phyloP scores from a whole-genome alignment of 768 basidiomycete species.

The Trametes gibbosa region DNA sequence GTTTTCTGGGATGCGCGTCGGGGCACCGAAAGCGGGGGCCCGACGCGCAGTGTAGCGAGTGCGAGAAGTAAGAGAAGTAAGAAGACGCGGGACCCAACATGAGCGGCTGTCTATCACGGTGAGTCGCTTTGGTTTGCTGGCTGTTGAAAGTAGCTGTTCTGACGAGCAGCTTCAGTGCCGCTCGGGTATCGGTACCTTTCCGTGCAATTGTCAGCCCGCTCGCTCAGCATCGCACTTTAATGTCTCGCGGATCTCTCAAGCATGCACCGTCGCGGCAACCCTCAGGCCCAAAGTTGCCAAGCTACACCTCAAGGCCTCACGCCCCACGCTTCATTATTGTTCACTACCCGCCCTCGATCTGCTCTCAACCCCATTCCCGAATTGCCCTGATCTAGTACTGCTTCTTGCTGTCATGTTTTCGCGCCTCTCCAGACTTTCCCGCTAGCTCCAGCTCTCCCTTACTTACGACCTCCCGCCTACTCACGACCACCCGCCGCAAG shows the following conservation, averaged over 20 bases:
- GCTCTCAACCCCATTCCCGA: background rate
- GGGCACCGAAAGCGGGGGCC: background rate
- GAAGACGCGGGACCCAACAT: background rate
- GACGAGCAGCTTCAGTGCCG: background rate
- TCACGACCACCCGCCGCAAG: no score
- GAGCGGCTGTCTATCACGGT: background rate
- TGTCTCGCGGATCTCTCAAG: no score
- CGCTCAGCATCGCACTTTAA: background rate
- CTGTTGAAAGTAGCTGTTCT: background rate
- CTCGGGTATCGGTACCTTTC: background rate
- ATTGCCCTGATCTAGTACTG: no score
- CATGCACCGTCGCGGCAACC: no score
- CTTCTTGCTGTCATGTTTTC: no score
- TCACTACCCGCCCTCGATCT: background rate
- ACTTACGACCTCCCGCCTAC: background rate
- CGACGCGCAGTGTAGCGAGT: background rate
- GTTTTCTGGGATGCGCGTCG: constrained; percentile 13
- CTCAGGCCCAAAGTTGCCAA: no score
- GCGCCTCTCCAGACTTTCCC: no score
- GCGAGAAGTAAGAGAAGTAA: background rate
- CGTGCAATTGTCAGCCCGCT: background rate
- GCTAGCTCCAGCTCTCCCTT: no score
- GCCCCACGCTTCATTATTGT: background rate
- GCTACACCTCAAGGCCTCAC: no score
- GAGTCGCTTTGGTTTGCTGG: background rate